A percentile compares a stretch with the other conserved stretches of the same genome.
Conservation (phyloP, 164 flowering plant genomes). For the Dillenia turbinata region DNA sequence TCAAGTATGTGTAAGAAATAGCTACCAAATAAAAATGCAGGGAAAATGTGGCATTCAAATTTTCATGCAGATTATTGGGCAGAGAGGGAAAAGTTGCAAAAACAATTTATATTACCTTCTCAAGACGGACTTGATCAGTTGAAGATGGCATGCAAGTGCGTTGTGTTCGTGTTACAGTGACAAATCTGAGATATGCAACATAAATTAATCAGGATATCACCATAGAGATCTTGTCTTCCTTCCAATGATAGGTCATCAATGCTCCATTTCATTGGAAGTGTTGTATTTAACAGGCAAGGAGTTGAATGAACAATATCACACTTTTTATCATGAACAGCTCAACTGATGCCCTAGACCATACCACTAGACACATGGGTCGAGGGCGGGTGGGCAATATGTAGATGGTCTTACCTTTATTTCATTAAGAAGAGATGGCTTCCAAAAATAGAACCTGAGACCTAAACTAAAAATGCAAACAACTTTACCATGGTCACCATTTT, state of each 20-base stretch:
- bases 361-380: too few species aligned
- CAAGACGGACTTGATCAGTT: conserved; percentile 60
- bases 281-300: too few species aligned
- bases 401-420: not conserved
- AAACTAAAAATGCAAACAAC: too few species aligned
- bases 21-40: not conserved
- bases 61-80: not conserved
- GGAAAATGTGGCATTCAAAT: not conserved
- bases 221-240: too few species aligned
- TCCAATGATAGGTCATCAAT: too few species aligned
- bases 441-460: too few species aligned
- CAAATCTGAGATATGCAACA: conserved; percentile 45
- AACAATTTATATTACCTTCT: conserved; percentile 43
- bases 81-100: not conserved
- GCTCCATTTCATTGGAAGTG: too few species aligned
- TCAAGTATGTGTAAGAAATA: not conserved
- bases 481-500: too few species aligned
- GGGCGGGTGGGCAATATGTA: too few species aligned
- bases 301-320: too few species aligned
- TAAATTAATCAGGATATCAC: too few species aligned
- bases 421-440: too few species aligned
- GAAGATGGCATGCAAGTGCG: conserved; percentile 80
- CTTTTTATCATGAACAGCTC: not conserved
- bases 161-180: conserved; percentile 63
- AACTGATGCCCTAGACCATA: not conserved